Conservation (phyloP, 306 rosid species). For the Mimosa bimucronata region DNA sequence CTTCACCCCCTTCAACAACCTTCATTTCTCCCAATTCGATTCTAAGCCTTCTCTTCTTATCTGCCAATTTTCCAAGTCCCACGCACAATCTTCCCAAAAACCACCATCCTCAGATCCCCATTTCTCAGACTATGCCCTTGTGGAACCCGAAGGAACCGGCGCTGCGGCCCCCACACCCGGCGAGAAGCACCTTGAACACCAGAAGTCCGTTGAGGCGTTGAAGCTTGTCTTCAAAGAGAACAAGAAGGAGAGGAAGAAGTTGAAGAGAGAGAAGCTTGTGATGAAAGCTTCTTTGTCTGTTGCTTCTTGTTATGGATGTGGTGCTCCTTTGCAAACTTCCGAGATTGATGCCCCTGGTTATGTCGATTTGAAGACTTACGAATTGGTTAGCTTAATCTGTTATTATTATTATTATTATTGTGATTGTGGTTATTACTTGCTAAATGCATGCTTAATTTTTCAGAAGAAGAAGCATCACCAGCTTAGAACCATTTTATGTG, state of each 20-base stretch:
- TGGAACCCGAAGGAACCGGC: slow-evolving; percentile 63
- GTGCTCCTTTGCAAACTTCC: slow-evolving; percentile 83
- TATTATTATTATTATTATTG: too few relatives aligned
- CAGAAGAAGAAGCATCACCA: slow-evolving; percentile 97
- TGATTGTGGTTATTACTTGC: too few relatives aligned
- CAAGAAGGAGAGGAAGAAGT: slow-evolving; percentile 40
- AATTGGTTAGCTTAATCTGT: slow-evolving; percentile 55
- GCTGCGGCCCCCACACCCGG: slow-evolving; percentile 86
- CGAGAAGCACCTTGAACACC: slow-evolving; percentile 71
- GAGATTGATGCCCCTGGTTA: slow-evolving; percentile 79
- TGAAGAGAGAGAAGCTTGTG: slow-evolving; percentile 54
- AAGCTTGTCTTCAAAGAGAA: slow-evolving; percentile 63
- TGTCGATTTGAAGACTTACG: slow-evolving; percentile 67
- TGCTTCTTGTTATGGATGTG: slow-evolving; percentile 82
- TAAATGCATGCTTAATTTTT: slow-evolving; percentile 24
- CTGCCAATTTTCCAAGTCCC: slow-evolving; percentile 49
- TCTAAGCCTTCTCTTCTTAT: slow-evolving; percentile 38
- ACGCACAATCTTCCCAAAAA: slow-evolving; percentile 30
- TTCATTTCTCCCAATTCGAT: slow-evolving; percentile 33
- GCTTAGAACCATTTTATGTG: slow-evolving; percentile 77
- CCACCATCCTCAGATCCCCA: slow-evolving; percentile 36
- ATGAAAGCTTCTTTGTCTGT: slow-evolving; percentile 53
- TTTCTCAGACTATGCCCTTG: slow-evolving; percentile 20
- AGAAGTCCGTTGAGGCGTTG: slow-evolving; percentile 60
- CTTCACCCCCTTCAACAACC: slow-evolving; percentile 32